Conservation (phyloP, 148 eudicot species). For the Vaccinium corymbosum region DNA sequence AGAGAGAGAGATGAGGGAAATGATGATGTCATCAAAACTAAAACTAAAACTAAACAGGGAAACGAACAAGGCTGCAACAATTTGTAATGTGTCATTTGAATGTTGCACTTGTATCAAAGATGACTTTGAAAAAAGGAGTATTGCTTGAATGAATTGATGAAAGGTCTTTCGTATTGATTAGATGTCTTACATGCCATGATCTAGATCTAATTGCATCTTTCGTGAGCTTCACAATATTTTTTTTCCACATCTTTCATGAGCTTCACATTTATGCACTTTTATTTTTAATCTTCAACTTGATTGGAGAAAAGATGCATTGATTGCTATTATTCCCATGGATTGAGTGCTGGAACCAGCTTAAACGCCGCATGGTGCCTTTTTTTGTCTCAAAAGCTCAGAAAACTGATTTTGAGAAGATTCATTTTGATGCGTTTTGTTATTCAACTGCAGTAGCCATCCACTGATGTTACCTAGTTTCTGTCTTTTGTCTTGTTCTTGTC, state of each 20-base stretch:
- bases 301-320: neutral
- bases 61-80: too few relatives aligned
- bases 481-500: neutral
- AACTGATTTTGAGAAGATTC: neutral
- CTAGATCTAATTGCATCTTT: neutral
- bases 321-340: neutral
- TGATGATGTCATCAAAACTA: too few relatives aligned
- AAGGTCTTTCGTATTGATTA: neutral
- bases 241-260: too few relatives aligned
- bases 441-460: neutral
- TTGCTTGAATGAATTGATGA: neutral
- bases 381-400: neutral
- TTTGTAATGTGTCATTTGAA: neutral
- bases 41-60: too few relatives aligned
- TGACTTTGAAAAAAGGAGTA: neutral
- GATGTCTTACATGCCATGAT: neutral
- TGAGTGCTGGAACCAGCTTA: neutral
- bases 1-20: too few relatives aligned
- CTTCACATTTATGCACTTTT: neutral
- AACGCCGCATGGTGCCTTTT: neutral
- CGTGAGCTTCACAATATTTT: neutral
- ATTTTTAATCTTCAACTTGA: neutral
- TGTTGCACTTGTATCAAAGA: neutral
- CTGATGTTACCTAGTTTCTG: neutral
- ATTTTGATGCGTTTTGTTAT: neutral